These are phyloP conservation scores for Trypanosoma melophagium DNA, from an alignment of 208 protist species.

Conservation along the genomic window DNA sequence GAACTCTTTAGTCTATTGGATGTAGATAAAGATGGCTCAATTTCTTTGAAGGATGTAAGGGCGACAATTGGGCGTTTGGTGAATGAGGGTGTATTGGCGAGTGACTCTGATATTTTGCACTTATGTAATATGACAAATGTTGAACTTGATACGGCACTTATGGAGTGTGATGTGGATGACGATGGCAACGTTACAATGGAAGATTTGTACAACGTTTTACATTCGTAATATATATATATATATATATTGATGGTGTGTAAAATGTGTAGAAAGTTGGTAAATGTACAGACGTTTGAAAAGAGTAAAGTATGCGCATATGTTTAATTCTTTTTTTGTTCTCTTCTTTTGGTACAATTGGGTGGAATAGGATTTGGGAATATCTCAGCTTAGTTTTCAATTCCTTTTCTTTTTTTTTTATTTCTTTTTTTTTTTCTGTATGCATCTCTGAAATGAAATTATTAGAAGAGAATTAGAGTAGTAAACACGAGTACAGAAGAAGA, in stretches of 20 bases:
- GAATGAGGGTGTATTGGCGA: conserved; percentile 33
- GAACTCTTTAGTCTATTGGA: conserved; percentile 56
- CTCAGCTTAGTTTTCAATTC: not conserved
- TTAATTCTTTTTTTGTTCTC: not conserved
- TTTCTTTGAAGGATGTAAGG: conserved; percentile 51
- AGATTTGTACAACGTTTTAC: conserved; percentile 50
- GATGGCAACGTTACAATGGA: conserved; percentile 61
- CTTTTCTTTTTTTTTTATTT: not conserved
- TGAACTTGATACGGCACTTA: conserved; percentile 46
- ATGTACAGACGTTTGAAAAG: no score
- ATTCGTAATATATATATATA: conserved; percentile 26
- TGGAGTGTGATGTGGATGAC: conserved; percentile 66
- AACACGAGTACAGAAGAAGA: not conserved
- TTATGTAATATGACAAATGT: conserved; percentile 55
- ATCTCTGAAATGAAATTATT: not conserved
- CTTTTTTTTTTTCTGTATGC: not conserved
- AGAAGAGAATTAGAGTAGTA: not conserved
- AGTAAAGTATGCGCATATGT: not conserved
- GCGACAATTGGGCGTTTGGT: conserved; percentile 34
- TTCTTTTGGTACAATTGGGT: not conserved
- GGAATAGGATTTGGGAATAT: not conserved
- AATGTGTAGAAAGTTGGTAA: no score
- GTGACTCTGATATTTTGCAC: conserved; percentile 42
- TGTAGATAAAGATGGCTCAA: conserved; percentile 52
- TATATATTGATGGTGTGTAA: not conserved